phyloP scores from a whole-genome alignment of 164 flowering plant species.

The Umbilicus rupestris region DNA sequence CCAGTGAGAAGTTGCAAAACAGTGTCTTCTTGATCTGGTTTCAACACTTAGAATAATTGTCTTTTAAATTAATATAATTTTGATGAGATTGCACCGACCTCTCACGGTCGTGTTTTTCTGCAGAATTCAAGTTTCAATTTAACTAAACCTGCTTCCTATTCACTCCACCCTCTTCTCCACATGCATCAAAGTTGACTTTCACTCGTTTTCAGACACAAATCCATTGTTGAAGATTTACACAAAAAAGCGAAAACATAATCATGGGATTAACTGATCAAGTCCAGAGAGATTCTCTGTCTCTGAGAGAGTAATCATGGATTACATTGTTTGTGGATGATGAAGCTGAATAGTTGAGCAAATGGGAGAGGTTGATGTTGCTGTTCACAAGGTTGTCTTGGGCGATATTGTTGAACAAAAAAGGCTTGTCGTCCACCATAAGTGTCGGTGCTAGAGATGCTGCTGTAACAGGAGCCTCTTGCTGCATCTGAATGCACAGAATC shows the following conservation, averaged over 20 bases:
- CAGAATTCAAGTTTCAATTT: conserved; percentile 1
- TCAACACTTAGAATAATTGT: neutral
- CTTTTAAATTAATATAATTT: neutral
- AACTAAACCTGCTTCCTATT: neutral
- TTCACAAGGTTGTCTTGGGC: neutral
- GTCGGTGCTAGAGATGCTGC: neutral
- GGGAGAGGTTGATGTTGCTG: conserved; percentile 14
- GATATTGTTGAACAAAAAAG: conserved; percentile 19
- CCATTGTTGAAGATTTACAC: neutral
- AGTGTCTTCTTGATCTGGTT: conserved; percentile 1
- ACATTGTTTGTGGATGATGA: conserved; percentile 22
- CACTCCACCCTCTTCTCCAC: conserved; percentile 3
- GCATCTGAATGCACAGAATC: conserved; percentile 60
- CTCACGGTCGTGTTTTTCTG: neutral
- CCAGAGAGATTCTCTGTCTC: conserved; percentile 34
- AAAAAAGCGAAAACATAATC: conserved; percentile 1
- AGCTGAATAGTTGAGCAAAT: conserved; percentile 24
- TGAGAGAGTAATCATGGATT: conserved; percentile 29
- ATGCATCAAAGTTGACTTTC: conserved; percentile 3
- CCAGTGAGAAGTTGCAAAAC: neutral
- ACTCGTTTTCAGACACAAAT: neutral
- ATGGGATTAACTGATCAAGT: conserved; percentile 19
- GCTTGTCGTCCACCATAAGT: conserved; percentile 11
- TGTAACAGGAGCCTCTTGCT: conserved; percentile 28
- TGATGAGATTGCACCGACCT: neutral